A percentile compares a stretch with the other conserved stretches of the same genome.
Evolutionary conservation across 2,329 filamentous ascomycete species (phyloP).

Genomic region (Escovopsis sp.): DNA sequence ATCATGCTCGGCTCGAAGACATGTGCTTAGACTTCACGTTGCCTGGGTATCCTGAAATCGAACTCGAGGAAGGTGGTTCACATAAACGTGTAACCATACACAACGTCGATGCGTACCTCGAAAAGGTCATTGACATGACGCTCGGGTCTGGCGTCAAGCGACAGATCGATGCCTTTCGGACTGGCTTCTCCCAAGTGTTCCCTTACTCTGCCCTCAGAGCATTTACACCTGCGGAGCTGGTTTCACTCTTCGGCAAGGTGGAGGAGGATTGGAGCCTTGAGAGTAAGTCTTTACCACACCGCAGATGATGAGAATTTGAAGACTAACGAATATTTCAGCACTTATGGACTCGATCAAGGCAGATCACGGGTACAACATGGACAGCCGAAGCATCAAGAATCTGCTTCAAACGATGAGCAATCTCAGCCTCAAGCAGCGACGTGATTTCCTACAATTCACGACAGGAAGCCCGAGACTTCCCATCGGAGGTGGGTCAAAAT

Average conservation of each 20-base stretch:
- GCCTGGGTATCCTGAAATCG: slow-evolving; percentile 77
- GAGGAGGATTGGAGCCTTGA: slow-evolving; percentile 97
- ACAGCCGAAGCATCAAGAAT: slow-evolving; percentile 90
- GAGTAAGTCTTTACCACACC: slow-evolving; percentile 44
- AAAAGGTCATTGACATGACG: slow-evolving; percentile 82
- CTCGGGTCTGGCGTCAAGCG: slow-evolving; percentile 73
- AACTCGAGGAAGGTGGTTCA: slow-evolving; percentile 60
- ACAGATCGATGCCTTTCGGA: slow-evolving; percentile 81
- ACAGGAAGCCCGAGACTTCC: slow-evolving; percentile 96
- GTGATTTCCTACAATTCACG: slow-evolving; percentile 94
- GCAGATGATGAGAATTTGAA: background rate
- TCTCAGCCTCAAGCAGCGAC: slow-evolving; percentile 54
- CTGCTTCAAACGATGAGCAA: slow-evolving; percentile 90
- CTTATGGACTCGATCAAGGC: slow-evolving; percentile 98
- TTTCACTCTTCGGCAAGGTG: slow-evolving; percentile 81
- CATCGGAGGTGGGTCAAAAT: slow-evolving; percentile 60
- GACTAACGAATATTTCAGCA: slow-evolving; percentile 33
- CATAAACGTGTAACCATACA: slow-evolving; percentile 69
- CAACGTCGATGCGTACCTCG: slow-evolving; percentile 80
- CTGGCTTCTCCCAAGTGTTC: slow-evolving; percentile 90
- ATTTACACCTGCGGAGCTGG: slow-evolving; percentile 89
- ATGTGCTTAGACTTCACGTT: slow-evolving; percentile 87
- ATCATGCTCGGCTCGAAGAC: slow-evolving; percentile 69
- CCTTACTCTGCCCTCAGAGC: slow-evolving; percentile 82
- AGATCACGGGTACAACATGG: slow-evolving; percentile 96